Evolutionary conservation across 768 basidiomycete species (phyloP).

Genomic region (Suillus decipiens): DNA sequence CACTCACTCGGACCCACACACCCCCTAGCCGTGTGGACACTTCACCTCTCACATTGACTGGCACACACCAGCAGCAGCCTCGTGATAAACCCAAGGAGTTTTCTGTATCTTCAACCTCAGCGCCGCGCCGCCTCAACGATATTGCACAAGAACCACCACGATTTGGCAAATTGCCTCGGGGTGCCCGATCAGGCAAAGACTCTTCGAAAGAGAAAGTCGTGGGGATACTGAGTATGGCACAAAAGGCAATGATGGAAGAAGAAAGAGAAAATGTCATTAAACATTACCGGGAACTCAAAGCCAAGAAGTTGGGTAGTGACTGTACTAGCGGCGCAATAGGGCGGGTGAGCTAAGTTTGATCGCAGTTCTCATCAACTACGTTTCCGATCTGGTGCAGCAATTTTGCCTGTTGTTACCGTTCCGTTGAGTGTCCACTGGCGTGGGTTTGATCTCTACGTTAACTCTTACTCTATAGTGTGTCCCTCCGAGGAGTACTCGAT

Average conservation of each 20-base stretch:
- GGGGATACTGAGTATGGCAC: constrained; percentile 69
- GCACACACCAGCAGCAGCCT: constrained; percentile 17
- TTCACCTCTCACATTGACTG: constrained; percentile 18
- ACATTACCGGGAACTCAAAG: constrained; percentile 71
- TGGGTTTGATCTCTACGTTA: constrained; percentile 2
- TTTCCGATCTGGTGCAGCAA: background rate
- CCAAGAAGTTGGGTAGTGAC: constrained; percentile 35
- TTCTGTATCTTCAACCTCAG: constrained; percentile 46
- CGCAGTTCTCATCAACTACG: background rate
- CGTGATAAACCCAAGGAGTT: constrained; percentile 47
- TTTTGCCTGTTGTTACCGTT: background rate
- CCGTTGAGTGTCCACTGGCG: background rate
- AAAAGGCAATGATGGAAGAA: constrained; percentile 74
- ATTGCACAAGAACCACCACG: constrained; percentile 69
- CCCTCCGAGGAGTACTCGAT: background rate
- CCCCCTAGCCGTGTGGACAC: constrained; percentile 11
- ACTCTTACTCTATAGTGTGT: background rate
- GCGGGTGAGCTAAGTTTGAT: constrained; percentile 12
- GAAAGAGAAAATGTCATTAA: constrained; percentile 71
- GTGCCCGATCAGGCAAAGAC: constrained; percentile 32
- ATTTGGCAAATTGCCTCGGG: constrained; percentile 56
- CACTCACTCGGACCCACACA: constrained; percentile 18
- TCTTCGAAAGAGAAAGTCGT: constrained; percentile 33
- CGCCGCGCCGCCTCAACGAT: constrained; percentile 70
- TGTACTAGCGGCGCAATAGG: constrained; percentile 14